Percentiles rank a stretch among this genome's conserved stretches.
phyloP scores from a whole-genome alignment of 2,329 filamentous ascomycete genomes.

The Madurella mycetomatis region DNA sequence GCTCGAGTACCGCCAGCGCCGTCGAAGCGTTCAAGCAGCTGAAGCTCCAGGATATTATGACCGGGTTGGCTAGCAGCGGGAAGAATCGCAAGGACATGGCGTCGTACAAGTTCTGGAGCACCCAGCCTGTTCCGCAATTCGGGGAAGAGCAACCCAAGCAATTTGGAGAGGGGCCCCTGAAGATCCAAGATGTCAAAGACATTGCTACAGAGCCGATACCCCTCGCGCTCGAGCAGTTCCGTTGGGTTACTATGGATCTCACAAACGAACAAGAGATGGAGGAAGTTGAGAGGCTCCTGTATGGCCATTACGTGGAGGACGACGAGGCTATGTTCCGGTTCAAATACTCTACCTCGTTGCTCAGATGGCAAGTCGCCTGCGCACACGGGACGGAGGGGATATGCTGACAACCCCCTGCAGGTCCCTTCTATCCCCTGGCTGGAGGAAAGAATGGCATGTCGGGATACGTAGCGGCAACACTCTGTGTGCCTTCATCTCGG shows the following conservation, averaged over 20 bases:
- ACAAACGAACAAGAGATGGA: conserved; percentile 71
- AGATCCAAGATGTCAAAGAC: conserved; percentile 70
- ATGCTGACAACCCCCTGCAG: conserved; percentile 38
- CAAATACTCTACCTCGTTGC: conserved; percentile 84
- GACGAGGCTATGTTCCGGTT: conserved; percentile 96
- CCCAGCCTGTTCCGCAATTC: conserved; percentile 89
- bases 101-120: conserved; percentile 98
- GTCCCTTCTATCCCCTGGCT: conserved; percentile 92
- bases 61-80: conserved; percentile 67
- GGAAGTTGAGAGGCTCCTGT: conserved; percentile 87
- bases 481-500: conserved; percentile 93
- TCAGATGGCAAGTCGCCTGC: conserved; percentile 66
- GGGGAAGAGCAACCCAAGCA: conserved; percentile 51
- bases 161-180: conserved; percentile 76
- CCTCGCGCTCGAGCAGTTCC: conserved; percentile 72
- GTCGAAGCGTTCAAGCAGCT: conserved; percentile 57
- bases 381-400: not conserved
- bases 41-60: conserved; percentile 67
- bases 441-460: conserved; percentile 91
- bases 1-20: conserved; percentile 37
- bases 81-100: conserved; percentile 97
- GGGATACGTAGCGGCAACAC: conserved; percentile 83
- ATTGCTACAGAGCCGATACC: conserved; percentile 72
- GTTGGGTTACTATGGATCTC: conserved; percentile 91
- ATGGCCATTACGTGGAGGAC: conserved; percentile 95